Percentiles rank a stretch among this genome's conserved stretches.
Evolutionary conservation across 2,329 filamentous ascomycete species (phyloP).

Genomic region (Exophiala phaeomuriformis): DNA sequence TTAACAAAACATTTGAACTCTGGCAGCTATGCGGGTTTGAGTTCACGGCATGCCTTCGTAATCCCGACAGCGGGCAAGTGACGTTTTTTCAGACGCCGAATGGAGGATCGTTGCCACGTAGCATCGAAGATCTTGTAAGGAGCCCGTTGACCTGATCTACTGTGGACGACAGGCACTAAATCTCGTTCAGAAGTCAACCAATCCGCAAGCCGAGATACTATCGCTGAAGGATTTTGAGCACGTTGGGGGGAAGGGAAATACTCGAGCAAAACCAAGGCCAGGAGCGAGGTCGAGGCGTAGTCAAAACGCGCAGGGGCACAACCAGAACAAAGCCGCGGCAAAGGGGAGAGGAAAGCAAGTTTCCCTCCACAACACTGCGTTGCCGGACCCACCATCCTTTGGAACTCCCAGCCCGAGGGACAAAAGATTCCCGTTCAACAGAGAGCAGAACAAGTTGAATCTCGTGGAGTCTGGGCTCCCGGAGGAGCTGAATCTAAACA

Average conservation of each 20-base stretch:
- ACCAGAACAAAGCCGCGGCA: constrained; percentile 5
- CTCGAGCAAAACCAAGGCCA: constrained; percentile 3
- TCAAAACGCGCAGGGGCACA: neutral
- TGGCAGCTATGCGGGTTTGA: constrained; percentile 3
- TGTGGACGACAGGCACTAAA: neutral
- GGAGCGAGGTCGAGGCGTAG: constrained; percentile 1
- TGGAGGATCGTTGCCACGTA: constrained; percentile 5
- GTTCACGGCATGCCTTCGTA: neutral
- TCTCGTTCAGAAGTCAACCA: constrained; percentile 4
- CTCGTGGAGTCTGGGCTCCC: constrained; percentile 4
- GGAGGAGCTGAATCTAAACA: constrained; percentile 7
- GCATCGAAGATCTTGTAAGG: constrained; percentile 2
- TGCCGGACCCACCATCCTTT: constrained; percentile 6
- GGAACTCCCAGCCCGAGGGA: constrained; percentile 6
- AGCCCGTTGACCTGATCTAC: constrained; percentile 1
- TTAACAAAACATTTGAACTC: too few species aligned
- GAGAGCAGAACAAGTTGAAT: constrained; percentile 6
- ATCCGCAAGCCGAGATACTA: constrained; percentile 2
- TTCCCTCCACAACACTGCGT: constrained; percentile 5
- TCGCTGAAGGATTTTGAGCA: constrained; percentile 2
- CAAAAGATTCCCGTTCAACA: constrained; percentile 8
- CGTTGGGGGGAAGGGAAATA: constrained; percentile 1
- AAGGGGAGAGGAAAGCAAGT: constrained; percentile 4
- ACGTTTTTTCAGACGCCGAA: constrained; percentile 1
- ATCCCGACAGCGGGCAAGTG: constrained; percentile 1